Percentiles rank a stretch among this genome's conserved stretches.
Conservation (phyloP, 2,329 filamentous ascomycete species). For the Colletotrichum godetiae region DNA sequence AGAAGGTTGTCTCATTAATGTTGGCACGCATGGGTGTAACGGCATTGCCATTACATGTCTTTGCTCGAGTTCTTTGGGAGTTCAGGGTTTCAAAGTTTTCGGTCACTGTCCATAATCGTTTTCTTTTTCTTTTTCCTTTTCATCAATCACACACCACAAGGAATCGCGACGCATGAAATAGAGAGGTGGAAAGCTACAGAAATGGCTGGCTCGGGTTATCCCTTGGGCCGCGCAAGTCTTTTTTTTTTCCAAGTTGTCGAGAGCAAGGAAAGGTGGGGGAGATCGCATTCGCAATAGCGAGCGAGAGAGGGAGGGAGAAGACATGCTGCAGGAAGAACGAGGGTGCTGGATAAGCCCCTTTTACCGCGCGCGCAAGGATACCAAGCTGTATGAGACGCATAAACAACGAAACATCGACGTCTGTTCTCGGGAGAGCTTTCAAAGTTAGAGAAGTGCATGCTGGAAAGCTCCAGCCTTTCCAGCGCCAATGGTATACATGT, state of each 20-base stretch:
- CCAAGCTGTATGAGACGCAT: slow-evolving; percentile 3
- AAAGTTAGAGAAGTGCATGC: slow-evolving; percentile 23
- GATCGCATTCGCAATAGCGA: background rate
- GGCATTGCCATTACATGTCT: slow-evolving; percentile 29
- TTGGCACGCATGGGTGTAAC: slow-evolving; percentile 23
- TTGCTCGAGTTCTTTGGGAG: slow-evolving; percentile 31
- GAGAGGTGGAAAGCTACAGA: slow-evolving; percentile 34
- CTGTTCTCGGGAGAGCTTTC: background rate
- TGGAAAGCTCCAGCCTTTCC: slow-evolving; percentile 1
- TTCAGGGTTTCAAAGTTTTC: slow-evolving; percentile 27
- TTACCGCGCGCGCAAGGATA: slow-evolving; percentile 7
- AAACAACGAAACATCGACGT: slow-evolving; percentile 7
- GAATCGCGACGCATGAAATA: slow-evolving; percentile 33
- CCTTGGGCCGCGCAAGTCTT: slow-evolving; percentile 1
- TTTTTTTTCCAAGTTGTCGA: background rate
- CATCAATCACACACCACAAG: slow-evolving; percentile 15
- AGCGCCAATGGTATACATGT: slow-evolving; percentile 32
- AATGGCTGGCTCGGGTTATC: slow-evolving; percentile 16
- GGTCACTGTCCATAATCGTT: slow-evolving; percentile 34
- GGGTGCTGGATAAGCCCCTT: background rate
- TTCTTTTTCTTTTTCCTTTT: slow-evolving; percentile 16
- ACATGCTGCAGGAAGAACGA: background rate
- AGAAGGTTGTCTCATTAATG: slow-evolving; percentile 27
- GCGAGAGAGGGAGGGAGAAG: background rate
- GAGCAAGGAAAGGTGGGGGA: background rate